These are phyloP conservation scores for Hyphopichia burtonii DNA, from an alignment of 1,139 yeast species.

Conservation along the genomic window DNA sequence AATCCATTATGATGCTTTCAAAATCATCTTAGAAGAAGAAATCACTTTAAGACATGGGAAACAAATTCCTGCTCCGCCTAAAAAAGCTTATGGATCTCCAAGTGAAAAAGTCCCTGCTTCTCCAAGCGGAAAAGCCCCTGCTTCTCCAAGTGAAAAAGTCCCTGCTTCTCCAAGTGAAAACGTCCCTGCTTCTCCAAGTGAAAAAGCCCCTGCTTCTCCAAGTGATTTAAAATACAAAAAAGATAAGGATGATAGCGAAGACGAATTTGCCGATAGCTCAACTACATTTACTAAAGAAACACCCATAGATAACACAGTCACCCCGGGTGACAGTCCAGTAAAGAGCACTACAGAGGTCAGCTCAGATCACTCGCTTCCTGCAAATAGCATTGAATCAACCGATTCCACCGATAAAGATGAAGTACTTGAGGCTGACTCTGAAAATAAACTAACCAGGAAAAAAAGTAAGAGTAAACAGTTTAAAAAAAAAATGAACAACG, in stretches of 20 bases:
- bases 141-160: background rate
- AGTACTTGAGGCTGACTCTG: background rate
- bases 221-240: background rate
- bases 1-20: constrained; percentile 22
- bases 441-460: constrained; percentile 14
- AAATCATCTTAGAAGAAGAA: constrained; percentile 4
- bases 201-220: background rate
- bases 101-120: background rate
- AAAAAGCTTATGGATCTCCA: background rate
- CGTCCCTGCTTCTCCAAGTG: background rate
- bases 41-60: background rate
- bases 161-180: background rate
- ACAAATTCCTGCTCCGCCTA: background rate
- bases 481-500: constrained; percentile 29
- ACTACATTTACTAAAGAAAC: background rate
- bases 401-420: too few species aligned
- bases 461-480: constrained; percentile 28
- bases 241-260: constrained; percentile 8
- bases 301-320: too few species aligned
- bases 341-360: too few species aligned
- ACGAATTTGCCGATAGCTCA: constrained; percentile 14
- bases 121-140: background rate
- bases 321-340: too few species aligned
- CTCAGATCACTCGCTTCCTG: too few species aligned
- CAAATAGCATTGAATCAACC: too few species aligned